Evolutionary conservation across 2,329 filamentous ascomycete genomes (phyloP), one percentile per base, ranked within the genome.

Genomic region (Pyrenophora graminea): DNA sequence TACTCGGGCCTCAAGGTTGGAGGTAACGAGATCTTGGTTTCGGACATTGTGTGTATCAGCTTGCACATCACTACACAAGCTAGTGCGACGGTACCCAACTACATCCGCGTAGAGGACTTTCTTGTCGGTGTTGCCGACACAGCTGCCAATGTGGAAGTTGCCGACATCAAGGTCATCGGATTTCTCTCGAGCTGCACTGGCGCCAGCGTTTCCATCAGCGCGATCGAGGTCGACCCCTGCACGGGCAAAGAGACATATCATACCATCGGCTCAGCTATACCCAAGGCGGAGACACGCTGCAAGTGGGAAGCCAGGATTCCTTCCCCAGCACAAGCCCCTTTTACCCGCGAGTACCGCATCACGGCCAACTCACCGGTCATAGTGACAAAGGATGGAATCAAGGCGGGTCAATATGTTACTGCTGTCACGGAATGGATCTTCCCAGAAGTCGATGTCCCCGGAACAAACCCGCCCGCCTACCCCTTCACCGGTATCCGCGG

Each of bases 381-480:
- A 36, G 55, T 62, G 21, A 75, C 74, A 2, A 69, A 68, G 30
- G 74, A 77, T 50, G 68, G 68, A 23, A 74, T 78, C 39, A 52
- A 66, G n/a, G 75, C 74, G 3, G 75, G 76, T 4, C 69, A 75
- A 45, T 78, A 75, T 37, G 63, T 77, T 17, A 68, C 70, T 25
- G 70, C 76, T 10, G 74, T 78, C 4, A 67, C 64, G 3, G 76
- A 77, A 49, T 77, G 74, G 74, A 76, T 78, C 55, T 74, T 74
- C 59, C 75, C 76, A 8, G 76, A 78, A 54, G 63, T 71, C 15
- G 64, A 71, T 15, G 61, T 67, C 3, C 76, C 76, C n/a, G 76
- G 76, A 58, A 58, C 67, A 52, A 51, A 69, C 66, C 55, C 64
- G 12, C 63, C 62, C 10, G 53, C 67, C 8, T 56, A 56, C 39